Percentiles rank a stretch among this genome's conserved stretches.
Conservation (phyloP, 495 filamentous ascomycete species). For the Lindgomyces ingoldianus region DNA sequence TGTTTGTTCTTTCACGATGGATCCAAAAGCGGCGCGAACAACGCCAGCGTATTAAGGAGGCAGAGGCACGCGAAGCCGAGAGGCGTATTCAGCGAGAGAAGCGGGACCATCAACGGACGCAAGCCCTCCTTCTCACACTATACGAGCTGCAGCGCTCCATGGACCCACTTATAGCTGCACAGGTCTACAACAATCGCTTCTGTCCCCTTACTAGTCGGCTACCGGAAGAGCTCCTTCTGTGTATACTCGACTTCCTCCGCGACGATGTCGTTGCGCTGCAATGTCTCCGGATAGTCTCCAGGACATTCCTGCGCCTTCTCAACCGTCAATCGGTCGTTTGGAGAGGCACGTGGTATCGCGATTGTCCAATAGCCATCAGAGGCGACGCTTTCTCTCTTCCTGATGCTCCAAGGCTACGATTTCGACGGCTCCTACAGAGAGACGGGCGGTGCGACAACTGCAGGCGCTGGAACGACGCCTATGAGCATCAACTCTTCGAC, state of each 20-base stretch:
- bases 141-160: conserved; percentile 15
- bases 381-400: conserved; percentile 1
- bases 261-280: conserved; percentile 15
- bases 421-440: conserved; percentile 12
- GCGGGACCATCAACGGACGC: conserved; percentile 11
- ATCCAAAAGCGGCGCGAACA: conserved; percentile 15
- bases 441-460: conserved; percentile 17
- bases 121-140: conserved; percentile 11
- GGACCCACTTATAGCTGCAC: conserved; percentile 15
- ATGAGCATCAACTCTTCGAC: conserved; percentile 6
- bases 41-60: conserved; percentile 17
- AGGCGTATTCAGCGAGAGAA: conserved; percentile 9
- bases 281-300: conserved; percentile 9
- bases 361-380: background rate
- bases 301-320: conserved; percentile 13
- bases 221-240: conserved; percentile 14
- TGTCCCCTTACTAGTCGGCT: conserved; percentile 15
- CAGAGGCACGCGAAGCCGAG: no score
- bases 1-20: conserved; percentile 10
- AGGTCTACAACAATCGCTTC: conserved; percentile 23
- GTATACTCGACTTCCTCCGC: conserved; percentile 18
- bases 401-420: conserved; percentile 1
- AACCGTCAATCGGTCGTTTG: background rate
- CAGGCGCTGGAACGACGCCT: conserved; percentile 11
- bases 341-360: background rate